A percentile compares a stretch with the other conserved stretches of the same genome.
These are phyloP conservation scores for Phytophthora niederhauseri DNA, from an alignment of 352 stramenopile species.

Conservation along the genomic window DNA sequence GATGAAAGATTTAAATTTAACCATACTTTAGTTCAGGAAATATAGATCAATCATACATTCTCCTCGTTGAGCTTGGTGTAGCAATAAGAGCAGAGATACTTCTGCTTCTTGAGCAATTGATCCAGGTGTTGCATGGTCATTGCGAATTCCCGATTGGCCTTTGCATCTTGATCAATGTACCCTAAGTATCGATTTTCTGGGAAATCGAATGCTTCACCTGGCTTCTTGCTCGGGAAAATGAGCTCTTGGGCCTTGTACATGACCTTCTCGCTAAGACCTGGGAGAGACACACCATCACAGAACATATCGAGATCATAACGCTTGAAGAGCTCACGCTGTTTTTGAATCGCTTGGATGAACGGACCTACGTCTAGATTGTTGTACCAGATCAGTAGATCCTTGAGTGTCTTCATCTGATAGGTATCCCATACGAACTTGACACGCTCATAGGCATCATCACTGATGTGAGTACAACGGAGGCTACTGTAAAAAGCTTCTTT, in stretches of 20 bases:
- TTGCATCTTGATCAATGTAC: not conserved
- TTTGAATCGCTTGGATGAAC: conserved; percentile 16
- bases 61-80: not conserved
- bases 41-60: not conserved
- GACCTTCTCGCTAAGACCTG: conserved; percentile 26
- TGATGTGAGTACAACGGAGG: conserved; percentile 16
- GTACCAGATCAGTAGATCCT: conserved; percentile 42
- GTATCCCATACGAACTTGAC: conserved; percentile 38
- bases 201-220: conserved; percentile 7
- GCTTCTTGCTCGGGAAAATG: not conserved
- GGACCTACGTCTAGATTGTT: conserved; percentile 21
- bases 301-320: conserved; percentile 39
- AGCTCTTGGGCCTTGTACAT: conserved; percentile 37
- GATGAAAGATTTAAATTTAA: conserved; percentile 3
- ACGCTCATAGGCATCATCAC: conserved; percentile 38
- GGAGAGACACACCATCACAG: conserved; percentile 26
- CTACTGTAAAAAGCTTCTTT: conserved; percentile 28
- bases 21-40: not conserved
- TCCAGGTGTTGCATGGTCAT: not conserved
- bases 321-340: conserved; percentile 27
- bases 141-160: not conserved
- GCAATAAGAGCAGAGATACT: not conserved
- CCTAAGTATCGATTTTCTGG: not conserved
- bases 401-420: conserved; percentile 45
- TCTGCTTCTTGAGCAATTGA: not conserved